phyloP scores from a whole-genome alignment of 106 monocot species.

The Dactylorhiza incarnata region DNA sequence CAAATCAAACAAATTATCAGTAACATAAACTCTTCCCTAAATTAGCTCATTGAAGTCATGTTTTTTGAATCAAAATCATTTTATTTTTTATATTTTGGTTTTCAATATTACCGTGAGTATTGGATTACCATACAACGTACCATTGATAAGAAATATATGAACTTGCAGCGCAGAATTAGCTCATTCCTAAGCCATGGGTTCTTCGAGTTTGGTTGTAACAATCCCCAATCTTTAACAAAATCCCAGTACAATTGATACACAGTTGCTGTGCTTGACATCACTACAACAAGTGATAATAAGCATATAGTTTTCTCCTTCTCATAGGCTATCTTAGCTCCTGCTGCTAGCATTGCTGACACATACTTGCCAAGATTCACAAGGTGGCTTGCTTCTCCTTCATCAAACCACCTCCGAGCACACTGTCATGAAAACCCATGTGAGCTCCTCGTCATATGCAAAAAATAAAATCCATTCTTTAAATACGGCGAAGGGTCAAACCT shows the following conservation, averaged over 20 bases:
- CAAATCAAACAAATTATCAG: not conserved
- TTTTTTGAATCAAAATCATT: not conserved
- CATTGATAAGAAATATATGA: slow-evolving; percentile 89
- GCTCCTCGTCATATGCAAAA: not conserved
- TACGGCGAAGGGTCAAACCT: slow-evolving; percentile 29
- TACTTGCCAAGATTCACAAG: slow-evolving; percentile 73
- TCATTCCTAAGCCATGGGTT: slow-evolving; percentile 96
- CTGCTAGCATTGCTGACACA: slow-evolving; percentile 78
- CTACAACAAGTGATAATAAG: slow-evolving; percentile 55
- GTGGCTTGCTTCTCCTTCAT: slow-evolving; percentile 66
- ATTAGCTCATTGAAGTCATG: not conserved
- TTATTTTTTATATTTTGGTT: not conserved
- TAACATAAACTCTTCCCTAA: not conserved
- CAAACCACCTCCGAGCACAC: slow-evolving; percentile 84
- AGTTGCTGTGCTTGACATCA: slow-evolving; percentile 72
- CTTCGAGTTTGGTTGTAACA: slow-evolving; percentile 72
- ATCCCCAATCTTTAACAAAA: slow-evolving; percentile 95
- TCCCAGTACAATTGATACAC: slow-evolving; percentile 97
- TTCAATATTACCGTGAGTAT: not conserved
- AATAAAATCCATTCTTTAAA: not conserved
- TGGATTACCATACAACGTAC: slow-evolving; percentile 21
- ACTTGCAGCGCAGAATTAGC: slow-evolving; percentile 70
- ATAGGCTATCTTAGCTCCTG: slow-evolving; percentile 75
- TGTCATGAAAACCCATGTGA: slow-evolving; percentile 10
- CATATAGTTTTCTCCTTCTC: slow-evolving; percentile 75